phyloP scores from a whole-genome alignment of 2,329 filamentous ascomycete genomes.

The Aspergillus sp. region DNA sequence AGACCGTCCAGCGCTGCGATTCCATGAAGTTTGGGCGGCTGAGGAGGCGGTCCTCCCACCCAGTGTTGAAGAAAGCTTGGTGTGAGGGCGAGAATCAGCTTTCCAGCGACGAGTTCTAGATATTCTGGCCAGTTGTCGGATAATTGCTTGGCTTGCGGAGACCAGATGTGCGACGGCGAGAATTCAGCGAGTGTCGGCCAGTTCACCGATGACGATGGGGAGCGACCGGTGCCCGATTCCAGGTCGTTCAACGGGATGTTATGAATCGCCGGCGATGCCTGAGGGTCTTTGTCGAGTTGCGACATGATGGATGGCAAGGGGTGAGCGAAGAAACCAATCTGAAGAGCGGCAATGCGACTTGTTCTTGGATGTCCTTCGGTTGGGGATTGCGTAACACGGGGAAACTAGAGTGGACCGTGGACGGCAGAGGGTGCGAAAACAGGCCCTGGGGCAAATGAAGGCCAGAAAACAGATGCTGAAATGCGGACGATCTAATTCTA shows the following conservation, averaged over 20 bases:
- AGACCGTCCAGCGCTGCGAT: slow-evolving; percentile 44
- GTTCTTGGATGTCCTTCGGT: neutral
- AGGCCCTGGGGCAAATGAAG: neutral
- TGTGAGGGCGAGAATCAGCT: slow-evolving; percentile 30
- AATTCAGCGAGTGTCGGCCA: slow-evolving; percentile 27
- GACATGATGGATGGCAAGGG: slow-evolving; percentile 12
- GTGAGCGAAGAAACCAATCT: neutral
- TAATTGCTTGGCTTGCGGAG: slow-evolving; percentile 16
- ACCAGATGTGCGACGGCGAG: slow-evolving; percentile 21
- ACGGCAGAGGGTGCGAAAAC: slow-evolving; percentile 1
- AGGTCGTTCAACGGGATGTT: slow-evolving; percentile 31
- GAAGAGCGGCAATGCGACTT: slow-evolving; percentile 1
- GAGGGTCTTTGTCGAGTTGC: slow-evolving; percentile 12
- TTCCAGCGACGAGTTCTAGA: slow-evolving; percentile 22
- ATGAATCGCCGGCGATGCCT: slow-evolving; percentile 23
- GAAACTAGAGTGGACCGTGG: slow-evolving; percentile 1
- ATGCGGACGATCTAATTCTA: neutral
- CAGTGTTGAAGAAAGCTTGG: slow-evolving; percentile 39
- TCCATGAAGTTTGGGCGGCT: slow-evolving; percentile 33
- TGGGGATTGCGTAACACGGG: neutral
- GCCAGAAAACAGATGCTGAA: neutral
- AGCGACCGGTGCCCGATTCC: slow-evolving; percentile 21
- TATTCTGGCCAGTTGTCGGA: slow-evolving; percentile 26
- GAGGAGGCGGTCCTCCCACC: slow-evolving; percentile 29
- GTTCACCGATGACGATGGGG: slow-evolving; percentile 6